These are phyloP conservation scores for Capronia epimyces DNA, from an alignment of 2,329 filamentous ascomycete genomes.

Conservation along the genomic window DNA sequence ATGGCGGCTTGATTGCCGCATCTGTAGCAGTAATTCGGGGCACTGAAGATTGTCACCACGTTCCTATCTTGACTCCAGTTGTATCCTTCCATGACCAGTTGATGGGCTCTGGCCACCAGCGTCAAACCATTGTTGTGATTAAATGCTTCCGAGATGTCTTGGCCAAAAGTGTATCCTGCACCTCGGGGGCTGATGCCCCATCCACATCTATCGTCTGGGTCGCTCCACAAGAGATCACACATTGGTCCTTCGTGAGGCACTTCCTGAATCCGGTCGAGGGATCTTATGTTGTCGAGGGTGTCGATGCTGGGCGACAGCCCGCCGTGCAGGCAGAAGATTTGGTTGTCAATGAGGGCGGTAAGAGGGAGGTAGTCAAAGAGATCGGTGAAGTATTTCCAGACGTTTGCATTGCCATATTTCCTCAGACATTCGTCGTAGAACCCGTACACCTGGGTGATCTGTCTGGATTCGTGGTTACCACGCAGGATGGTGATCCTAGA, in stretches of 20 bases:
- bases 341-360: conserved; percentile 95
- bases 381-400: conserved; percentile 99
- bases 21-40: conserved; percentile 94
- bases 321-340: conserved; percentile 98
- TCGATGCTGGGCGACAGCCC: conserved; percentile 94
- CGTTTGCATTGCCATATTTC: conserved; percentile 98
- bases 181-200: conserved; percentile 95
- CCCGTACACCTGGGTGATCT: conserved; percentile 98
- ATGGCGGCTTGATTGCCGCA: conserved; percentile 99
- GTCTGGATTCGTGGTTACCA: conserved; percentile 96
- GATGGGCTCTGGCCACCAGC: conserved; percentile 90
- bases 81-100: conserved; percentile 98
- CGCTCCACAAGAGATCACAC: conserved; percentile 96
- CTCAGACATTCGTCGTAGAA: conserved; percentile 99
- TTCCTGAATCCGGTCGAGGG: conserved; percentile 93
- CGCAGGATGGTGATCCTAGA: conserved; percentile 97
- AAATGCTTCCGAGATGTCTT: conserved; percentile 97
- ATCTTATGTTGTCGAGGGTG: conserved; percentile 90
- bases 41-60: conserved; percentile 93
- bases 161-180: conserved; percentile 90
- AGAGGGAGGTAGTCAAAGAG: conserved; percentile 97
- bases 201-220: conserved; percentile 92
- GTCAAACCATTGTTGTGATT: conserved; percentile 99
- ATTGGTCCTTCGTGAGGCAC: conserved; percentile 97
- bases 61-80: conserved; percentile 99